phyloP scores from a whole-genome alignment of 1,284 basidiomycete species.

The Rhodotorula glutinis region DNA sequence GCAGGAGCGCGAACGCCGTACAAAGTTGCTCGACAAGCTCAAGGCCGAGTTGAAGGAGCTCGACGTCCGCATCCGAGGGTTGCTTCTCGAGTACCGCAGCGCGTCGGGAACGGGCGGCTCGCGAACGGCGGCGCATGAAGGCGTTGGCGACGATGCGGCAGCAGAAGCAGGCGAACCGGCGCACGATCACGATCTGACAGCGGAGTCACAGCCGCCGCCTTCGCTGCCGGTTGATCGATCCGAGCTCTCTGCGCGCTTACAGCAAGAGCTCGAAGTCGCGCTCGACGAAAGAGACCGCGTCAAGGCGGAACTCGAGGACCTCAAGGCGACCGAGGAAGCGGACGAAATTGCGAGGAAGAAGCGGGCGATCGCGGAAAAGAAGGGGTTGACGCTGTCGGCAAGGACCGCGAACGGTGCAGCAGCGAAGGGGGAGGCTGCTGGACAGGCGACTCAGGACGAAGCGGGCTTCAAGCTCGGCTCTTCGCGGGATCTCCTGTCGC shows the following conservation, averaged over 20 bases:
- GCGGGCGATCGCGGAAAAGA: no score
- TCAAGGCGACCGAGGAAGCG: conserved; percentile 13
- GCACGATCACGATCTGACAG: neutral
- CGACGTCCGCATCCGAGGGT: conserved; percentile 13
- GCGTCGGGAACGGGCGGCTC: conserved; percentile 4
- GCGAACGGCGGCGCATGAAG: neutral
- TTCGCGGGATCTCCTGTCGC: conserved; percentile 15
- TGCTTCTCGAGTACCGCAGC: conserved; percentile 28
- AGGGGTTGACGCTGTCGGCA: neutral
- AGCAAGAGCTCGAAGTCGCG: conserved; percentile 13
- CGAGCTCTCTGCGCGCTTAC: conserved; percentile 4
- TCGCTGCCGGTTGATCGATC: neutral
- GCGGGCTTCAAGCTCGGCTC: conserved; percentile 18
- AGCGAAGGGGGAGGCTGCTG: conserved; percentile 1
- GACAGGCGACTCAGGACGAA: neutral
- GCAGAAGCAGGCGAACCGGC: neutral
- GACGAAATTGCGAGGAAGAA: conserved; percentile 2
- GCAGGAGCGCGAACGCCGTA: conserved; percentile 24
- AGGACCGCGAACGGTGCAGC: neutral
- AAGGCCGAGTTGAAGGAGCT: conserved; percentile 23
- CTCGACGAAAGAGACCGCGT: conserved; percentile 20
- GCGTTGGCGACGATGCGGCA: neutral
- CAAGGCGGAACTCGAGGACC: conserved; percentile 20
- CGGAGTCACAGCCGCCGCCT: neutral
- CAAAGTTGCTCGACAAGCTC: conserved; percentile 10